These are phyloP conservation scores for Ormosia semicastrata DNA, from an alignment of 306 rosid species.

Conservation along the genomic window DNA sequence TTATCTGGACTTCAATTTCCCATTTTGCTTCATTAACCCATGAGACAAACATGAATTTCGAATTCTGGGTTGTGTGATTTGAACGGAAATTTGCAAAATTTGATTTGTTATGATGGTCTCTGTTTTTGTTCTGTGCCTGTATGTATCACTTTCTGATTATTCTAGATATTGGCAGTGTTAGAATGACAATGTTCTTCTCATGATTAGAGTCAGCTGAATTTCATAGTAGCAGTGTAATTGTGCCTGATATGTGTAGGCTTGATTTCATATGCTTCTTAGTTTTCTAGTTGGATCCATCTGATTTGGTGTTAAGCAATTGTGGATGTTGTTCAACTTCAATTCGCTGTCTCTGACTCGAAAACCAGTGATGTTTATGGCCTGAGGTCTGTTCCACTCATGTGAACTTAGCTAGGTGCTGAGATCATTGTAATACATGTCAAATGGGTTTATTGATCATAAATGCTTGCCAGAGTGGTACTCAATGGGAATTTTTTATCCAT, in stretches of 20 bases:
- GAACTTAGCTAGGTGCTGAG: constrained; percentile 17
- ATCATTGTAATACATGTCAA: neutral
- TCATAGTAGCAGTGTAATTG: neutral
- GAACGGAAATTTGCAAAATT: neutral
- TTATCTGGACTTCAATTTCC: neutral
- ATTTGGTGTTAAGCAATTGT: neutral
- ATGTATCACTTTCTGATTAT: neutral
- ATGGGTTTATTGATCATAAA: neutral
- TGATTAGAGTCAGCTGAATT: constrained; percentile 22
- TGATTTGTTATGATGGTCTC: neutral
- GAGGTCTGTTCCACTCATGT: constrained; percentile 3
- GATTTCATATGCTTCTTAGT: neutral
- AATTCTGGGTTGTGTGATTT: constrained; percentile 9
- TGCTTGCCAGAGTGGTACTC: neutral
- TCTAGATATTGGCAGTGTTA: neutral
- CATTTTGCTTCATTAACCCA: neutral
- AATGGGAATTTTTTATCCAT: neutral
- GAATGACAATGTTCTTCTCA: neutral
- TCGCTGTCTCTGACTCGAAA: neutral
- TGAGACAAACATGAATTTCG: neutral
- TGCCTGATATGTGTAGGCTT: neutral
- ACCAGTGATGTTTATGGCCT: neutral
- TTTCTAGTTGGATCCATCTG: constrained; percentile 26
- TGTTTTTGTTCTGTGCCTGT: neutral
- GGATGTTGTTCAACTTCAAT: constrained; percentile 9